Conservation (phyloP, 768 basidiomycete genomes). For the Suillus ampliporus region DNA sequence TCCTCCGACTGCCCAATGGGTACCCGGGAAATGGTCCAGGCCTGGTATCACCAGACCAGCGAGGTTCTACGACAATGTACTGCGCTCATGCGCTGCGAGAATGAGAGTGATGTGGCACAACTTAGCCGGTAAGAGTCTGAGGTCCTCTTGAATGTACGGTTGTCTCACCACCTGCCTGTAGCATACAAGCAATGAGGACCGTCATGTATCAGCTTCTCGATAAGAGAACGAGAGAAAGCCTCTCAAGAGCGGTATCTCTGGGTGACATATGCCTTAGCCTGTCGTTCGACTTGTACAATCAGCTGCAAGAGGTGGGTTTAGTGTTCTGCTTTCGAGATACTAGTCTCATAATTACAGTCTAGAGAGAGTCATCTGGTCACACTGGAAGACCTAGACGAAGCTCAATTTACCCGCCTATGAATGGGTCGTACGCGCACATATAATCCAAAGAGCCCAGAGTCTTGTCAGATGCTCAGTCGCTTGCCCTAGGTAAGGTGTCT, state of each 20-base stretch:
- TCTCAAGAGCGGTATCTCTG: constrained; percentile 5
- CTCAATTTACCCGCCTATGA: background rate
- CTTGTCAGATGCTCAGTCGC: background rate
- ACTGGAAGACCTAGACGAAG: background rate
- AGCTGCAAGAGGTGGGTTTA: background rate
- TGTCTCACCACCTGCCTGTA: background rate
- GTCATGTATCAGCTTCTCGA: constrained; percentile 9
- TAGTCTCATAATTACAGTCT: background rate
- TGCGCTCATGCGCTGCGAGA: background rate
- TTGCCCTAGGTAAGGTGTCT: background rate
- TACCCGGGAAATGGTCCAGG: constrained; percentile 4
- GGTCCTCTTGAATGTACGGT: background rate
- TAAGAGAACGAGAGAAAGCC: constrained; percentile 7
- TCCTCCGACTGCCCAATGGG: constrained; percentile 4
- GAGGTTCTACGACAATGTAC: constrained; percentile 10
- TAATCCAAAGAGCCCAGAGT: background rate
- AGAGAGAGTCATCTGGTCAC: constrained; percentile 2
- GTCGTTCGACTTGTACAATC: constrained; percentile 4
- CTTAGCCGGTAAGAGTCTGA: constrained; percentile 1
- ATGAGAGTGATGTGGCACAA: background rate
- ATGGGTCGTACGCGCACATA: background rate
- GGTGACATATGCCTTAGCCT: constrained; percentile 3
- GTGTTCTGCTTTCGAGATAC: background rate
- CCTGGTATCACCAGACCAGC: constrained; percentile 9
- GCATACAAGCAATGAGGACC: constrained; percentile 10